Evolutionary conservation across 495 filamentous ascomycete species (phyloP).

Genomic region (Aspergillus saccharolyticus): DNA sequence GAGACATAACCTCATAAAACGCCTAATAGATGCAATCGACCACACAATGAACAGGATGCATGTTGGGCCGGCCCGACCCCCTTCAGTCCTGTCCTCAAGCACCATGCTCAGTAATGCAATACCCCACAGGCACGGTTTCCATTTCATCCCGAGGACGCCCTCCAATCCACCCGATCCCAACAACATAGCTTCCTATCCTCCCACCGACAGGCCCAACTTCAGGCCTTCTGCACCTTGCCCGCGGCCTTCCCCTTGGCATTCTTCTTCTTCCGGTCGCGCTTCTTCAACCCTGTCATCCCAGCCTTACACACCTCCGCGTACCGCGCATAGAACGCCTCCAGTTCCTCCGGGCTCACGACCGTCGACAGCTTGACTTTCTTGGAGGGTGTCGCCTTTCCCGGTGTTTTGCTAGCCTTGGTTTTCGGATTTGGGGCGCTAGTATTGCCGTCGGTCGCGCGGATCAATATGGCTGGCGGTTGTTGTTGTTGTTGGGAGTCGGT

Average conservation of each 20-base stretch:
- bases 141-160: no score
- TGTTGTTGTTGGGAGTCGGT: constrained; percentile 31
- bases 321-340: constrained; percentile 74
- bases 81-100: no score
- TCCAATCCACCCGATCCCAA: not conserved
- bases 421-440: constrained; percentile 40
- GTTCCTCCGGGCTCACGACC: constrained; percentile 64
- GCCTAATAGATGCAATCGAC: constrained; percentile 7
- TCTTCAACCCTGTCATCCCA: constrained; percentile 87
- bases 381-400: constrained; percentile 23
- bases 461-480: constrained; percentile 60
- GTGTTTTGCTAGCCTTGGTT: constrained; percentile 11
- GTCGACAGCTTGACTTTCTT: constrained; percentile 80
- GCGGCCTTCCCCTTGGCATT: constrained; percentile 69
- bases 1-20: constrained; percentile 2
- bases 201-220: not conserved
- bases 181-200: not conserved
- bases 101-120: no score
- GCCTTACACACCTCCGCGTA: constrained; percentile 92
- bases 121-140: no score
- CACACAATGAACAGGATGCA: no score
- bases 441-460: constrained; percentile 76
- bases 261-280: constrained; percentile 81
- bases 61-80: no score
- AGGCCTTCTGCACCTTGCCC: constrained; percentile 44